Conservation (phyloP, 2,329 filamentous ascomycete genomes). For the Penicillium oxalicum region DNA sequence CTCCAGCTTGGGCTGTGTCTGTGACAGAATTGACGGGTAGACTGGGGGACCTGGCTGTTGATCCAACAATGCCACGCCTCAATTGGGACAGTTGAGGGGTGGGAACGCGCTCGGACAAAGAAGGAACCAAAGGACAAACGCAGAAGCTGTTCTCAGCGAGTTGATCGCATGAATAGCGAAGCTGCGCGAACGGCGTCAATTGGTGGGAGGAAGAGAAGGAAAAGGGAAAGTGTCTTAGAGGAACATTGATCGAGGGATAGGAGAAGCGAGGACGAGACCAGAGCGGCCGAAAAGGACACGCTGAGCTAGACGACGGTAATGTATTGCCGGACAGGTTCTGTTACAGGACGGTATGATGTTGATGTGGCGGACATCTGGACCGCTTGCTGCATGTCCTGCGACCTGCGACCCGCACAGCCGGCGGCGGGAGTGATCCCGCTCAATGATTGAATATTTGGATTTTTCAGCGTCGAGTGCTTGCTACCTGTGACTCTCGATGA, state of each 20-base stretch:
- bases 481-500: too few species aligned
- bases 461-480: too few species aligned
- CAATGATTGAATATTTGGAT: too few species aligned
- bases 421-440: too few species aligned
- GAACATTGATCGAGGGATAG: slow-evolving; percentile 15
- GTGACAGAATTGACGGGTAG: too few species aligned
- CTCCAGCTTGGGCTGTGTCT: too few species aligned
- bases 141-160: slow-evolving; percentile 5
- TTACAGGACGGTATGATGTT: not conserved
- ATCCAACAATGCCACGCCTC: slow-evolving; percentile 3
- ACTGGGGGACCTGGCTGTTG: slow-evolving; percentile 1
- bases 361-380: too few species aligned
- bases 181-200: slow-evolving; percentile 6
- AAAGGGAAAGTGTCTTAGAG: slow-evolving; percentile 3
- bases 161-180: slow-evolving; percentile 5
- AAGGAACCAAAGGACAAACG: not conserved
- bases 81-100: slow-evolving; percentile 4
- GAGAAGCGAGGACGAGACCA: slow-evolving; percentile 3
- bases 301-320: slow-evolving; percentile 12
- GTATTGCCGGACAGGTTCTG: slow-evolving; percentile 8
- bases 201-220: slow-evolving; percentile 7
- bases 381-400: not conserved
- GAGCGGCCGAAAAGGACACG: slow-evolving; percentile 19
- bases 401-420: too few species aligned
- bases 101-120: slow-evolving; percentile 9